Evolutionary conservation across 768 basidiomycete genomes (phyloP), one percentile per base, ranked within the genome.

Genomic region (Suillus lakei): DNA sequence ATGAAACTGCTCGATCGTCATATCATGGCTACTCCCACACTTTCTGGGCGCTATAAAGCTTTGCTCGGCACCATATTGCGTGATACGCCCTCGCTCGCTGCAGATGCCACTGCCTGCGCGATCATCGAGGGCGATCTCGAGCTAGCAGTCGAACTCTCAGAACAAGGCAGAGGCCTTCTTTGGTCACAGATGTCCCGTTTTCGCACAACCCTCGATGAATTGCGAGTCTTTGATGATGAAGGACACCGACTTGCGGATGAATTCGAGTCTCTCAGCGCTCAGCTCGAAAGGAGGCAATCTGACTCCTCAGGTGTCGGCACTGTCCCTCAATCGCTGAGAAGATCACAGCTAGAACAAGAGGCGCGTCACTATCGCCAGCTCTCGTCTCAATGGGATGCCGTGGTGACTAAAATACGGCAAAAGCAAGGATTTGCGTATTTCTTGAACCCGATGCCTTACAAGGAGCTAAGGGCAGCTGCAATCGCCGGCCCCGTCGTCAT

Each of bases 401-500:
- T 69, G 16, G 44, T 78, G 39, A 38, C 32, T 5, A 65, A 71
- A 12, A 76, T 78, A 34, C 72, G 71, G 7, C 58, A 43, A 12
- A 67, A 68, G 12, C 66, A 68, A 26, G 76, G 74, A 13, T 77
- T 80, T 62, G 67, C 73, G 28, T 64, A 71, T 9, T 81, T 80
- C 63, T 68, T 81, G 39, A 63, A 60, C n/a, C 73, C 74, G 0
- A 54, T 55, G 16, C 68, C 71, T 32, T 68, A 70, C 39, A 67
- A 68, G 26, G 44, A 63, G 18, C 60, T 76, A 18, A 67, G 66
- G 26, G 58, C 15, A 1, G 70, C 72, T 28, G 73, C 77, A 4
- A 56, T 64, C 1, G 70, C 66, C 2, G 80, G 79, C 3, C 78
- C 79, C 6, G 72, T 79, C n/a, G 75, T 81, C 23, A 63, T 83